Evolutionary conservation across 345 rosid species (phyloP).

Genomic region (Carallia pectinifolia): DNA sequence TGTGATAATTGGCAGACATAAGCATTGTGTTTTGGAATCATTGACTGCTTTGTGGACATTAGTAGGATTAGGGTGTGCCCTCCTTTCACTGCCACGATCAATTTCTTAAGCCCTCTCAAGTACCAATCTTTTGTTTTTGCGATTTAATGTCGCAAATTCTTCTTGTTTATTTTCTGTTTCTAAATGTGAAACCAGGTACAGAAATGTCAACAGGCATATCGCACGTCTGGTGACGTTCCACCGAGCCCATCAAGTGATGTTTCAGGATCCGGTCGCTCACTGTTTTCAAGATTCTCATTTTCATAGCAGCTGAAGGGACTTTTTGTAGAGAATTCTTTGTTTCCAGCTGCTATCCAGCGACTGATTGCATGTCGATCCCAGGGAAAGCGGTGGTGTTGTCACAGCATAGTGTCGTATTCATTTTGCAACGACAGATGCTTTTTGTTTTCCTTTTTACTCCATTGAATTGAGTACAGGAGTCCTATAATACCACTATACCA

Average conservation of each 20-base stretch:
- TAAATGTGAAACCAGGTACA: conserved; percentile 49
- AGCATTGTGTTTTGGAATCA: neutral
- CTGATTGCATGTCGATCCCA: neutral
- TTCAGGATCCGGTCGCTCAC: conserved; percentile 57
- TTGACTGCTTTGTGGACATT: neutral
- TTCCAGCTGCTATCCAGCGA: neutral
- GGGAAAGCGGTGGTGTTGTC: neutral
- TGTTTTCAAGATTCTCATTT: conserved; percentile 93
- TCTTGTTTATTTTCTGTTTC: neutral
- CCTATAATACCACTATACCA: too few species aligned
- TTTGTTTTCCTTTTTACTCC: too few species aligned
- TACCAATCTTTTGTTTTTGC: neutral
- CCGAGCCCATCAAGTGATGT: conserved; percentile 54
- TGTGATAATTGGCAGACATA: neutral
- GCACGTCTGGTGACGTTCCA: conserved; percentile 42
- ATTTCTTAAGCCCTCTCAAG: neutral
- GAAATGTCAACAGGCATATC: conserved; percentile 88
- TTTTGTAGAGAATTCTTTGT: neutral
- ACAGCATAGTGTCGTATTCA: conserved; percentile 4
- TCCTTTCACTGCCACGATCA: too few species aligned
- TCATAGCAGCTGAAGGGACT: conserved; percentile 32
- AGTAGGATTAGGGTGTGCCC: too few species aligned
- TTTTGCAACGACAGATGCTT: neutral
- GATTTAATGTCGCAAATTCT: neutral
- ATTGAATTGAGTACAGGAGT: too few species aligned